Percentiles rank a stretch among this genome's conserved stretches.
Evolutionary conservation across 495 filamentous ascomycete species (phyloP).

Genomic region (Bacidia gigantensis): DNA sequence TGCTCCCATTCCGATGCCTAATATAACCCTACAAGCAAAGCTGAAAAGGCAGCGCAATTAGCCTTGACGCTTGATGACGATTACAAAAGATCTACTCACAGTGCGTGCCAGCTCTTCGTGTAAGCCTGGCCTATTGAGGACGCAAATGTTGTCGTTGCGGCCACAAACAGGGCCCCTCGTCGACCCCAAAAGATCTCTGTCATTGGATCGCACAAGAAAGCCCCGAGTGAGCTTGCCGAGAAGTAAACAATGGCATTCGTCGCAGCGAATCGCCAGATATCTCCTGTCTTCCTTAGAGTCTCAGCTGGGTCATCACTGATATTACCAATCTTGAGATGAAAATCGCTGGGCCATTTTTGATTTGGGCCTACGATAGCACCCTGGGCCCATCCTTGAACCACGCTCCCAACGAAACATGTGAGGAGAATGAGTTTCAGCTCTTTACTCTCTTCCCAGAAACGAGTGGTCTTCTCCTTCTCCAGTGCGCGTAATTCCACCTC

Average conservation of each 20-base stretch:
- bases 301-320: background rate
- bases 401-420: slow-evolving; percentile 8
- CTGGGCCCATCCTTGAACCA: slow-evolving; percentile 16
- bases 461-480: slow-evolving; percentile 13
- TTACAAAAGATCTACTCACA: too few relatives aligned
- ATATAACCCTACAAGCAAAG: too few relatives aligned
- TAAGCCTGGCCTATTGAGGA: slow-evolving; percentile 12
- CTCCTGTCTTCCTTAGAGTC: slow-evolving; percentile 1
- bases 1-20: slow-evolving; percentile 17
- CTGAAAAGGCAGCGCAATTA: background rate
- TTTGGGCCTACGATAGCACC: slow-evolving; percentile 11
- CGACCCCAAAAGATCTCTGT: slow-evolving; percentile 16
- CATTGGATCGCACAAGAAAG: slow-evolving; percentile 15
- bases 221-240: slow-evolving; percentile 9
- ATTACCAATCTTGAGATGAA: background rate
- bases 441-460: slow-evolving; percentile 10
- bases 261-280: slow-evolving; percentile 12
- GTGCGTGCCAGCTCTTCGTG: slow-evolving; percentile 8
- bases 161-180: slow-evolving; percentile 14
- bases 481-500: slow-evolving; percentile 13
- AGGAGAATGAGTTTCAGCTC: slow-evolving; percentile 14
- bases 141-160: slow-evolving; percentile 10
- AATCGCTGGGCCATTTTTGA: slow-evolving; percentile 2
- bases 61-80: too few relatives aligned
- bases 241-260: slow-evolving; percentile 15